Evolutionary conservation across 169 alveolate genomes (phyloP).

Genomic region (Plasmodium reichenowi): DNA sequence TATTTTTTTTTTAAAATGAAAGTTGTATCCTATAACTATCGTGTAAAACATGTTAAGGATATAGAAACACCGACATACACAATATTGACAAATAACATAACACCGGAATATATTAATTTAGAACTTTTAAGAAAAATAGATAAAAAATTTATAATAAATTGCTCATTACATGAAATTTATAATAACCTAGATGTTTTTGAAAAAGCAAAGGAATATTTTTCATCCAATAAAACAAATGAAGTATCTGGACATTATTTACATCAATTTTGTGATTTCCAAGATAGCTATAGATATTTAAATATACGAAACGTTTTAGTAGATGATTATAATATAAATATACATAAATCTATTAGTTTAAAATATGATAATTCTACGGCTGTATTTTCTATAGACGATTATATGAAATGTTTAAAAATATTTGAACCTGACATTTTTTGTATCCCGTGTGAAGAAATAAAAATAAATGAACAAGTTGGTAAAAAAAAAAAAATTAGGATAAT

Average conservation of each 20-base stretch:
- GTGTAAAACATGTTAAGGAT: slow-evolving; percentile 29
- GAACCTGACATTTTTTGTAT: slow-evolving; percentile 74
- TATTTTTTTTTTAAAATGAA: slow-evolving; percentile 1
- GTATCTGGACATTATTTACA: slow-evolving; percentile 7
- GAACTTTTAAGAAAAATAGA: slow-evolving; percentile 50
- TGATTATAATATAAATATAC: slow-evolving; percentile 29
- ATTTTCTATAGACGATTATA: slow-evolving; percentile 58
- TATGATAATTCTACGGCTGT: slow-evolving; percentile 13
- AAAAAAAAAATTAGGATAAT: slow-evolving; percentile 61
- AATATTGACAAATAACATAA: slow-evolving; percentile 50
- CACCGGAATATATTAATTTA: slow-evolving; percentile 58
- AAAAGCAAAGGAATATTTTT: slow-evolving; percentile 65
- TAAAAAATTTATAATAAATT: slow-evolving; percentile 26
- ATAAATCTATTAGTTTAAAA: slow-evolving; percentile 45
- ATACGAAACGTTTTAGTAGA: slow-evolving; percentile 50
- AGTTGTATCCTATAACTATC: slow-evolving; percentile 11
- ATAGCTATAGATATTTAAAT: slow-evolving; percentile 63
- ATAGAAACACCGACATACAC: slow-evolving; percentile 69
- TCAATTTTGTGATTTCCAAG: slow-evolving; percentile 43
- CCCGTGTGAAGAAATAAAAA: slow-evolving; percentile 69
- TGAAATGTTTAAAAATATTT: slow-evolving; percentile 54
- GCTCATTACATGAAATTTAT: slow-evolving; percentile 60
- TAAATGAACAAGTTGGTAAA: slow-evolving; percentile 57
- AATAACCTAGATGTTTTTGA: slow-evolving; percentile 40
- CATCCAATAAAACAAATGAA: neutral